These are phyloP conservation scores for Diplocarpon rosae DNA, from an alignment of 2,329 filamentous ascomycete genomes.

Conservation along the genomic window DNA sequence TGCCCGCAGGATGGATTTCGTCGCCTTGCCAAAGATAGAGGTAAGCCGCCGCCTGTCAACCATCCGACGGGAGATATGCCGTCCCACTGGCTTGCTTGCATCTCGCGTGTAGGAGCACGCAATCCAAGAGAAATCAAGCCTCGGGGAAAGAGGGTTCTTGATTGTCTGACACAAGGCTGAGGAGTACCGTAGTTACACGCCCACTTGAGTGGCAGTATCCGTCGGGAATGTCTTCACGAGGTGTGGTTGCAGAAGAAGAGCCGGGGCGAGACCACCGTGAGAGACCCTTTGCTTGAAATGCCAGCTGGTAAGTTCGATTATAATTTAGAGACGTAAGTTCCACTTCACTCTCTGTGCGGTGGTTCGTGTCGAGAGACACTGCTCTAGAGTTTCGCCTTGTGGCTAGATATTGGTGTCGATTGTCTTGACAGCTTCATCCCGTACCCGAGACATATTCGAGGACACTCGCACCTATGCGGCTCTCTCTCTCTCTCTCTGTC, in stretches of 20 bases:
- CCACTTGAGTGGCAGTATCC: constrained; percentile 71
- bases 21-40: constrained; percentile 45
- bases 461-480: no score
- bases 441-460: not conserved
- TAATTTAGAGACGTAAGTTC: constrained; percentile 52
- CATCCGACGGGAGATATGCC: no score
- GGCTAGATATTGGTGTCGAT: no score
- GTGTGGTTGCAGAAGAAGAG: constrained; percentile 56
- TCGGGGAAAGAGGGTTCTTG: no score
- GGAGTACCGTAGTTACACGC: constrained; percentile 53
- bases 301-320: constrained; percentile 61
- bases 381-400: not conserved
- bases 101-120: no score
- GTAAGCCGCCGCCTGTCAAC: constrained; percentile 25
- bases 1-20: constrained; percentile 26
- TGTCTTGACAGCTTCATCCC: not conserved
- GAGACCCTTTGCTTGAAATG: constrained; percentile 60
- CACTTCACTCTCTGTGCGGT: constrained; percentile 7
- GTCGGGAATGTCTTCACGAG: constrained; percentile 58
- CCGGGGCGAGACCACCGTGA: constrained; percentile 39
- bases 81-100: no score
- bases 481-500: no score
- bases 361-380: not conserved
- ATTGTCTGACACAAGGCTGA: constrained; percentile 13
- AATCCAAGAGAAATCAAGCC: no score